Percentiles rank a stretch among this genome's conserved stretches.
These are phyloP conservation scores for Coffea canephora DNA, from an alignment of 257 asterid species.

Conservation along the genomic window DNA sequence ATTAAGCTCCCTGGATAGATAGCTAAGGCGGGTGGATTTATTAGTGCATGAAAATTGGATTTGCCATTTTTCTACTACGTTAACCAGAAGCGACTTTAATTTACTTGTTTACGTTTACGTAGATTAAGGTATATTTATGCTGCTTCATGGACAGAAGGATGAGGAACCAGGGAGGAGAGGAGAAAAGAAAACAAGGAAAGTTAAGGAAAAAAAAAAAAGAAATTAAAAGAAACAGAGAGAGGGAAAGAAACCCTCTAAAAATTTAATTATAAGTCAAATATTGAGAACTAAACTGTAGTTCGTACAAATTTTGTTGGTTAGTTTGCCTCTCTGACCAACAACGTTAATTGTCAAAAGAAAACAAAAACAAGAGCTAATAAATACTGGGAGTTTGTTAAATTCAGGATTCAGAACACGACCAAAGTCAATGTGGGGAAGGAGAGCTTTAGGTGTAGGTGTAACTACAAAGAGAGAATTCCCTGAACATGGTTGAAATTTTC, in stretches of 20 bases:
- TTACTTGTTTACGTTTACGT: too few relatives aligned
- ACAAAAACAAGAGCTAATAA: background rate
- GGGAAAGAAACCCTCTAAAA: too few relatives aligned
- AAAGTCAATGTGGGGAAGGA: background rate
- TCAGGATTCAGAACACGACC: background rate
- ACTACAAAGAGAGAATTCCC: conserved; percentile 2
- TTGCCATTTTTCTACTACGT: background rate
- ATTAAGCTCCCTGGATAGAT: too few relatives aligned
- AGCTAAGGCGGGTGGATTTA: background rate
- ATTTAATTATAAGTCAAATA: too few relatives aligned
- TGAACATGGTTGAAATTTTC: background rate
- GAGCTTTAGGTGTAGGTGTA: background rate
- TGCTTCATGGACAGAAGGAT: too few relatives aligned
- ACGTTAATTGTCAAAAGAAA: background rate
- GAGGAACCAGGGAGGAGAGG: too few relatives aligned
- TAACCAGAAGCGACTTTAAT: too few relatives aligned
- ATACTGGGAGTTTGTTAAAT: background rate
- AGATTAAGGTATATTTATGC: too few relatives aligned
- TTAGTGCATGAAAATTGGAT: background rate
- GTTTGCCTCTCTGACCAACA: background rate
- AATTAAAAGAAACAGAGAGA: too few relatives aligned
- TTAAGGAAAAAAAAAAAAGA: too few relatives aligned
- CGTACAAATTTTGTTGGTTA: background rate
- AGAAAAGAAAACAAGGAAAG: too few relatives aligned
- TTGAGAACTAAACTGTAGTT: too few relatives aligned